Evolutionary conservation across 192 early-diverging fungal genomes (phyloP), one percentile per base, ranked within the genome.

Genomic region (Lunasporangiospora selenospora): DNA sequence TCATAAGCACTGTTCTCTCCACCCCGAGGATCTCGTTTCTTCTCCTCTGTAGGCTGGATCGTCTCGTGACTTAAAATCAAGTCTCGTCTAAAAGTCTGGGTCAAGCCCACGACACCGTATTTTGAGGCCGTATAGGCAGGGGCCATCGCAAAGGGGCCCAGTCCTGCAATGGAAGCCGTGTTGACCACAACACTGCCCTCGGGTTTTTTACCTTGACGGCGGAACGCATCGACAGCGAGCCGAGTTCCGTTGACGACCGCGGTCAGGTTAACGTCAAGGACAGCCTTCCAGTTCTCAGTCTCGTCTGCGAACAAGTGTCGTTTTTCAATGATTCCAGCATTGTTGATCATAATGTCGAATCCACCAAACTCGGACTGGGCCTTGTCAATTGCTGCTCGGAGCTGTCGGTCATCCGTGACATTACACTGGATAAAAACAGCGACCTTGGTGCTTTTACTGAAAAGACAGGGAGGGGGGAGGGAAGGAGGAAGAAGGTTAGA

Each of bases 91-190:
- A 69, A 57, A n/a, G 75, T 79, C 2, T 66, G 67, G 4, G 83
- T 85, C 37, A 90, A 85, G 51, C 80, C 79, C 18, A 81, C 82
- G n/a, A 92, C 82, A 12, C 84, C 91, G 40, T 77, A 83, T 77
- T 92, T 92, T 18, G 87, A 83, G 3, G 88, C 88, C 3, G 82
- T 83, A 65, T 92, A 92, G 10, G 89, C 81, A 1, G 88, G 88
- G 53, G 83, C 78, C 30, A 75, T 69, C 16, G 79, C 73, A 8
- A 62, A 24, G 0, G 80, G 78, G 43, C 73, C 67, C 30, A 87
- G 78, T 8, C 87, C 91, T 48, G 89, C 88, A 58, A 88, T 80
- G 13, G 87, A 89, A 0, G 91, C 46, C 1, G 84, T 86, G 61
- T 89, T 92, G 36, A 92, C 75, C 9, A 92, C 83, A 13, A 87